Evolutionary conservation across 2,329 filamentous ascomycete genomes (phyloP), one percentile per base, ranked within the genome.

Genomic region (Ascochyta lentis): DNA sequence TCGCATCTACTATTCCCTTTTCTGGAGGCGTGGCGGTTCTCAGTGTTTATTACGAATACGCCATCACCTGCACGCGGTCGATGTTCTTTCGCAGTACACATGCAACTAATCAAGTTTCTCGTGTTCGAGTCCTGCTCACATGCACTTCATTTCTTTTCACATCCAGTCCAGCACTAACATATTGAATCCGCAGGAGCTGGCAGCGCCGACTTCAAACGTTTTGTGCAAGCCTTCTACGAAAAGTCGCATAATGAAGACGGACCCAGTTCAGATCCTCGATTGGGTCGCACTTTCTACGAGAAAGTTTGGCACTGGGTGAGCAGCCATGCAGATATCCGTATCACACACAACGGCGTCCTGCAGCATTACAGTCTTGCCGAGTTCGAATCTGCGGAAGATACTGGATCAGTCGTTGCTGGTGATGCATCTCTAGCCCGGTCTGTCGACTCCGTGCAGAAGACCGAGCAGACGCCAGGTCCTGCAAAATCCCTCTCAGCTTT

Each of bases 261-360:
- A 22, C 33, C 52, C 3, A 16, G 23, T 10, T 15, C n/a, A 12
- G 10, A 7, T 8, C 6, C 7, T 13, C 24, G 37, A 13, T 40
- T 84, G 43, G 83, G 86, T 63, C 78, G 79, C 33, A 72, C 60
- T 7, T 81, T 87, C 57, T 75, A 84, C 54, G 78, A 81, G 44
- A 80, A 79, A 44, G 76, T 84, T 33, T 88, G 86, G 84, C 73
- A 75, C 33, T 87, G 84, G 84, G 74, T 88, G 46, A 79, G 74
- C 10, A 74, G 73, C 40, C 80, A 87, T 63, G 78, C 81, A 1
- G 85, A 88, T 57, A 78, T 88, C 40, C 81, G 78, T 3, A 78
- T 86, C 29, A 77, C 82, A 23, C 71, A 78, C 24, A 72, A 81
- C 45, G 71, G 74, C 23, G 76, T 80, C 60, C 54, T 61, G 49